phyloP scores from a whole-genome alignment of 2,329 filamentous ascomycete species.

The Exophiala calicioides region DNA sequence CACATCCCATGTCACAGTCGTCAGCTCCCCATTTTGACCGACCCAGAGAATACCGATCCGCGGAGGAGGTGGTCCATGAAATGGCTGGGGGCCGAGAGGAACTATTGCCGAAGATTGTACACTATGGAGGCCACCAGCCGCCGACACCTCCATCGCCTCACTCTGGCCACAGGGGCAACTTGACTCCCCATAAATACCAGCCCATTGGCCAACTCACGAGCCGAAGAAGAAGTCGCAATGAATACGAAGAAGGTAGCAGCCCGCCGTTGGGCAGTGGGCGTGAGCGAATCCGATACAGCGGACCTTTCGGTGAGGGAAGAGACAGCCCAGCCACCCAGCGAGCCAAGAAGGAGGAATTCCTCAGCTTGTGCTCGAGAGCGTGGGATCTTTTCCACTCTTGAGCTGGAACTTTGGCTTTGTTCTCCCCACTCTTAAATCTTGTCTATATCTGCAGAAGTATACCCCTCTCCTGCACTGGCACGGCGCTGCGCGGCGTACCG shows the following conservation, averaged over 20 bases:
- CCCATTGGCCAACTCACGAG: constrained; percentile 31
- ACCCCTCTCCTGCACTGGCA: constrained; percentile 2
- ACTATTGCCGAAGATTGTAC: constrained; percentile 86
- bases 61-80: constrained; percentile 91
- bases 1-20: constrained; percentile 44
- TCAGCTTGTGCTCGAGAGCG: constrained; percentile 79
- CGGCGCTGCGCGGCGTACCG: constrained; percentile 17
- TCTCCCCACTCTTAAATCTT: neutral
- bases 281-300: constrained; percentile 52
- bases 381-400: constrained; percentile 98
- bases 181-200: constrained; percentile 47
- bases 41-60: constrained; percentile 85
- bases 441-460: constrained; percentile 8
- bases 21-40: constrained; percentile 61
- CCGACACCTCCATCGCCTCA: constrained; percentile 82
- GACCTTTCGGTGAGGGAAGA: constrained; percentile 77
- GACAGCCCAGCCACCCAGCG: constrained; percentile 80
- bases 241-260: constrained; percentile 86
- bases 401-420: constrained; percentile 30
- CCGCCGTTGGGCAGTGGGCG: constrained; percentile 79
- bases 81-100: constrained; percentile 90
- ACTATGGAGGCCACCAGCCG: constrained; percentile 92
- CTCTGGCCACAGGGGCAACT: constrained; percentile 43
- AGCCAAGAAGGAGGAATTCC: constrained; percentile 90
- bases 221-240: constrained; percentile 77